These are phyloP conservation scores for Aspergillus phoenicis DNA, from an alignment of 2,329 filamentous ascomycete species.

Conservation along the genomic window DNA sequence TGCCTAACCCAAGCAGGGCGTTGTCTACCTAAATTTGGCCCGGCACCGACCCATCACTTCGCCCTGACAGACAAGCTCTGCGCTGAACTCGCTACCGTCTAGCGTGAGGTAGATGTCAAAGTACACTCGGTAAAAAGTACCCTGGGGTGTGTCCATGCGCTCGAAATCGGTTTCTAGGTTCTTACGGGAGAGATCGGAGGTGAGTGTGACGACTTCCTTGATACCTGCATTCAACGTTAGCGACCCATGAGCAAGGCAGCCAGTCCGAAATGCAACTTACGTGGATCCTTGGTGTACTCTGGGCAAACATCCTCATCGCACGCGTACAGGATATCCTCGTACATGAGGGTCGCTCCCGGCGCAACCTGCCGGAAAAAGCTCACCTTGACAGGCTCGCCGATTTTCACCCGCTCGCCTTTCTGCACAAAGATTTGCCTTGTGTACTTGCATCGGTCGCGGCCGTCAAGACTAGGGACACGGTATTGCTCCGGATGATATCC, in stretches of 20 bases:
- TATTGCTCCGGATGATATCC: slow-evolving; percentile 98
- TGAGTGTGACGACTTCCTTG: slow-evolving; percentile 98
- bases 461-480: slow-evolving; percentile 92
- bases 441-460: slow-evolving; percentile 98
- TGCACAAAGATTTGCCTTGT: slow-evolving; percentile 98
- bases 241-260: not conserved
- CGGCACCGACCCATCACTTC: slow-evolving; percentile 98
- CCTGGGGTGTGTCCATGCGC: slow-evolving; percentile 97
- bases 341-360: slow-evolving; percentile 96
- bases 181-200: slow-evolving; percentile 94
- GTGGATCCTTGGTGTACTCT: slow-evolving; percentile 98
- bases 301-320: slow-evolving; percentile 98
- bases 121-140: slow-evolving; percentile 83
- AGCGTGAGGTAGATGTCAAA: slow-evolving; percentile 82
- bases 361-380: slow-evolving; percentile 98
- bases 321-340: slow-evolving; percentile 96
- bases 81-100: slow-evolving; percentile 96
- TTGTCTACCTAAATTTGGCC: slow-evolving; percentile 72
- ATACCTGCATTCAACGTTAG: slow-evolving; percentile 66
- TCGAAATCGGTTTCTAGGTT: slow-evolving; percentile 99
- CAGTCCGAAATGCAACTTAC: slow-evolving; percentile 63
- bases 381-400: slow-evolving; percentile 97
- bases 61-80: slow-evolving; percentile 97
- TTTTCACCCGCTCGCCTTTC: slow-evolving; percentile 98
- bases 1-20: slow-evolving; percentile 11